Base-by-base conservation (phyloP, 1,139 yeast species). In the Scheffersomyces quercinus region DNA sequence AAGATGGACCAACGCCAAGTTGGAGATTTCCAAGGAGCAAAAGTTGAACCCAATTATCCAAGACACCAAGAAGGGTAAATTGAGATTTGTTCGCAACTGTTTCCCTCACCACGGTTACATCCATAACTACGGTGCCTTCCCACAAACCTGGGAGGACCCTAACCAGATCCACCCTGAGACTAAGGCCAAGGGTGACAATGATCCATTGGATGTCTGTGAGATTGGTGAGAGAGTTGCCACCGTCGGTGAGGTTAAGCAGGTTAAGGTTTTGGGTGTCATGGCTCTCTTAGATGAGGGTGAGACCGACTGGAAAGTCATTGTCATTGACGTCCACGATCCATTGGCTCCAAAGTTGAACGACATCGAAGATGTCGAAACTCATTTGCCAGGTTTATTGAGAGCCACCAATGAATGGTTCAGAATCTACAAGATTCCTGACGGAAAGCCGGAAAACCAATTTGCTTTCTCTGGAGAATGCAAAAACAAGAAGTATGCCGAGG, bases 261-360 rank as follows among this genome's bases (percentile, higher is more conserved):
- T 90, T 52, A 93, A 93, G 73, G 84, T 93, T 4, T 77, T 93
- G 48, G 99, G 99, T 43, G 88, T 91, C 48, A 77, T 93, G 78
- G 98, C 97, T 5, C 77, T 93, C 59, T 84, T 93, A 50, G 99
- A 93, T 62, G 98, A 91, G 67, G 98, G 97, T 53, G 99, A 93
- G 71, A 79, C 97, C 47, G 99, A 93, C 71, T 93, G 99, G 99
- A 93, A 93, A 73, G 77, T 93, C 49, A 83, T 93, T 56, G 96
- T 82, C 39, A 88, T 93, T 54, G 91, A 90, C 58, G 77, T 81
- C 48, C 76, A 81, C 51, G 98, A 93, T 65, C 91, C 95, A 45
- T 72, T 88, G 60, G 91, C 96, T 36, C 55, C 80, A 35, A 77
- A 84, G 64, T 72, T 93, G 59, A 79, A 87, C 62, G 90, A 84